Base-by-base conservation (phyloP, 2,329 filamentous ascomycete genomes). In the Xylariaceae sp. region DNA sequence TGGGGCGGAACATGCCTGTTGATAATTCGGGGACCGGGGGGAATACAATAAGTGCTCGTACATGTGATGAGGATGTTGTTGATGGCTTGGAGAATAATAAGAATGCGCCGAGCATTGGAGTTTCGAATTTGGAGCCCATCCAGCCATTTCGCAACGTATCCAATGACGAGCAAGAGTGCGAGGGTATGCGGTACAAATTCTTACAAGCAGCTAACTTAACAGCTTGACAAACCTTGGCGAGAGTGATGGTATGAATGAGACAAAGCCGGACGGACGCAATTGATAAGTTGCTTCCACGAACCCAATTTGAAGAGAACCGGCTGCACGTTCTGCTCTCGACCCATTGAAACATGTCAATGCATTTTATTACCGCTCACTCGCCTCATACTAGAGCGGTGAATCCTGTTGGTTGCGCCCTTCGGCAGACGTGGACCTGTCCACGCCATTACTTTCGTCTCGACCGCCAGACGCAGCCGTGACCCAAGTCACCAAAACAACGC, bases 341-440 rank as follows among this genome's bases (percentile, higher is more conserved):
- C 12, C 19, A 8, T 4, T 19, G 10, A 19, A n/a, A 43, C 21
- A 26, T 41, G 9, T 41, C 26, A 12, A 41, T 26, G 26, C 47
- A 19, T 36, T 41, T 48, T 19, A 30, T 19, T 51, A n/a, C 29
- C 7, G 18, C 30, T 53, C 44, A 16, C 13, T 36, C 16, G n/a
- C 30, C 2, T 21, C 40, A 21, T 22, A 43, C n/a, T 21, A 53
- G 40, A 49, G 49, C 55, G 47, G 49, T 49, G 46, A 53, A 47
- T 39, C 32, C 40, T n/a, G 55, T 53, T 58, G 49, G 53, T 53
- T 55, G 50, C 49, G 44, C 48, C 39, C 40, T 47, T 37, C 49
- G 39, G 29, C 15, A 55, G 53, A 58, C 55, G 55, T 58, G 55
- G 55, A 40, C 55, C 48, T 26, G 47, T 36, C 45, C 44, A 50